Percentiles rank a stretch among this genome's conserved stretches.
Evolutionary conservation across 306 rosid genomes (phyloP).

Genomic region (Adenanthera pavonina): DNA sequence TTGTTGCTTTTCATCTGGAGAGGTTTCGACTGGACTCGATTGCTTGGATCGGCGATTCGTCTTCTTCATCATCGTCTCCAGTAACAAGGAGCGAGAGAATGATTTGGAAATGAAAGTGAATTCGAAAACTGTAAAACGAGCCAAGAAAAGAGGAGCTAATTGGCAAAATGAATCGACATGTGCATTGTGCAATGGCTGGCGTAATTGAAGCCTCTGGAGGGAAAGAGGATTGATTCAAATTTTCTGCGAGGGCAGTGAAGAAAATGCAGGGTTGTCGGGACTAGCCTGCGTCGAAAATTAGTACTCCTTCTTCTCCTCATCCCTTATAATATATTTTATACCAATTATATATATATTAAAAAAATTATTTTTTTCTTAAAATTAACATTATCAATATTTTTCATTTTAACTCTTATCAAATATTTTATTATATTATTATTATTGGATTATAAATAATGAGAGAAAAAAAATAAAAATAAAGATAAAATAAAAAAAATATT

Average conservation of each 20-base stretch:
- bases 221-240: constrained; percentile 57
- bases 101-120: constrained; percentile 8
- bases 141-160: not conserved
- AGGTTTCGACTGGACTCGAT: constrained; percentile 47
- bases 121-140: not conserved
- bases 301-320: no score
- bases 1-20: constrained; percentile 47
- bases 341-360: no score
- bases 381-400: no score
- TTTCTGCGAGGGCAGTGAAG: constrained; percentile 34
- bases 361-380: no score
- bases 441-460: no score
- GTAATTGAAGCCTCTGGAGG: constrained; percentile 50
- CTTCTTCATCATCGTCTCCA: constrained; percentile 71
- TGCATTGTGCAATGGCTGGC: constrained; percentile 34
- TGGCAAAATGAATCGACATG: not conserved
- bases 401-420: no score
- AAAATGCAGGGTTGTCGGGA: not conserved
- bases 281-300: no score
- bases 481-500: no score
- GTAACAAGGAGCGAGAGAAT: not conserved
- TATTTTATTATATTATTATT: no score
- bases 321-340: no score
- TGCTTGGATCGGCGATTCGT: constrained; percentile 72
- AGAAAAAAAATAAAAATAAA: no score